Evolutionary conservation across 1,284 basidiomycete genomes (phyloP).

Genomic region (Wolfiporia cocos): DNA sequence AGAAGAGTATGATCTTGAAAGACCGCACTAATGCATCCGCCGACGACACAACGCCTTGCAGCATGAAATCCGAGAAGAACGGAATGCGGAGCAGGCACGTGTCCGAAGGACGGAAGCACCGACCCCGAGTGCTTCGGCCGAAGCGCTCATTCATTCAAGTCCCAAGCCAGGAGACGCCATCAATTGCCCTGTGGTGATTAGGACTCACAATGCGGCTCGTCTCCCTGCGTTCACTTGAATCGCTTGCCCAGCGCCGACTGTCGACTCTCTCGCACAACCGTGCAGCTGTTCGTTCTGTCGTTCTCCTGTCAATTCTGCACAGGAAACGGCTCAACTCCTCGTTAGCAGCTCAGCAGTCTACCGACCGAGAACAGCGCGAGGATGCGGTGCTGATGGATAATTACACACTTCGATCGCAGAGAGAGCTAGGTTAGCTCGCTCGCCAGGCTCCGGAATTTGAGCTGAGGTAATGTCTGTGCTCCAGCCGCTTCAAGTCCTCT

Average conservation of each 20-base stretch:
- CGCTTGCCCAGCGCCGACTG: constrained; percentile 8
- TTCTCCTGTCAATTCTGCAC: constrained; percentile 7
- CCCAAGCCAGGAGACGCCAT: too few species aligned
- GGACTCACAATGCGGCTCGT: constrained; percentile 14
- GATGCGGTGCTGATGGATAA: constrained; percentile 1
- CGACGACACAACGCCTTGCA: too few species aligned
- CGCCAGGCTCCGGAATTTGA: too few species aligned
- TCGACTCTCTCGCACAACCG: constrained; percentile 7
- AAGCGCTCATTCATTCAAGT: too few species aligned
- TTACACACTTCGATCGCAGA: neutral
- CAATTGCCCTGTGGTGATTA: too few species aligned
- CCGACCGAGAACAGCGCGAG: neutral
- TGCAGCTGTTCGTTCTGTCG: constrained; percentile 9
- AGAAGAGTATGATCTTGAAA: too few species aligned
- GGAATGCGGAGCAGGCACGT: too few species aligned
- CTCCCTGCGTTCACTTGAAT: constrained; percentile 5
- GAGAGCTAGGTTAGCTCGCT: constrained; percentile 2
- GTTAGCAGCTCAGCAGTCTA: constrained; percentile 6
- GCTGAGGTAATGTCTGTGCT: too few species aligned
- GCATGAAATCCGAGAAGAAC: too few species aligned
- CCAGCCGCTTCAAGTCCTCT: constrained; percentile 39
- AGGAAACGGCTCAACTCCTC: constrained; percentile 14
- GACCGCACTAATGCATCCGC: too few species aligned
- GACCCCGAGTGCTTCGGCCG: too few species aligned
- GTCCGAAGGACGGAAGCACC: too few species aligned